Evolutionary conservation across 441 rosid species (phyloP), one percentile per base, ranked within the genome.

Genomic region (Lagerstroemia fauriei): DNA sequence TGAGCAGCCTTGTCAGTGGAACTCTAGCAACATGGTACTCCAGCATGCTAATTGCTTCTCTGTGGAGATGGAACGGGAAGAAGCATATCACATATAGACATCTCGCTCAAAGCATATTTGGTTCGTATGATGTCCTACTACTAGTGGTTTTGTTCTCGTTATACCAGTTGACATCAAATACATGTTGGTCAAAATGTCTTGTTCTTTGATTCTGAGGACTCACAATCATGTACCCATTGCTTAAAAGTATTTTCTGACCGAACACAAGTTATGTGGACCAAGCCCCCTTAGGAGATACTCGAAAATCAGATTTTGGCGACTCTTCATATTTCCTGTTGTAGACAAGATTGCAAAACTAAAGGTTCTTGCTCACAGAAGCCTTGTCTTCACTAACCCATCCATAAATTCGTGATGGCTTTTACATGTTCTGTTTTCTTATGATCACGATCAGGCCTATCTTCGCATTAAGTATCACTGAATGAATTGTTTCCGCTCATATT

Each of bases 21-120:
- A 91, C 91, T 7, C 61, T 91, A 47, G 89, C 90, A 31, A 88
- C 90, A 3, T 88, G 91, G 89, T 89, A 89, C 82, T 88, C 91
- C 11, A 88, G 90, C 79, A 71, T 91, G 53, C 61, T 88, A 56
- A 84, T 88, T 75, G 89, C 92, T 9, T 87, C 93, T 57, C 75
- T 89, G 61, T 91, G 93, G 90, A 86, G 82, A 84, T 86, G 92
- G 91, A 85, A 91, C 79, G 91, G 90, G 81, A 84, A 84, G 85
- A 89, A 85, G 83, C 91, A 89, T 31, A 73, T 85, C 75, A 86
- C 93, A 1, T 89, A 91, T 70, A 80, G 88, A 80, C 87, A 86
- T 87, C 92, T 89, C 22, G 89, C 88, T 38, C 50, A 73, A 20
- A 91, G 93, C 86, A 85, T 89, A 81, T 89, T 88, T 25, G 92